phyloP scores from a whole-genome alignment of 345 rosid genomes.

The Salix caprea region DNA sequence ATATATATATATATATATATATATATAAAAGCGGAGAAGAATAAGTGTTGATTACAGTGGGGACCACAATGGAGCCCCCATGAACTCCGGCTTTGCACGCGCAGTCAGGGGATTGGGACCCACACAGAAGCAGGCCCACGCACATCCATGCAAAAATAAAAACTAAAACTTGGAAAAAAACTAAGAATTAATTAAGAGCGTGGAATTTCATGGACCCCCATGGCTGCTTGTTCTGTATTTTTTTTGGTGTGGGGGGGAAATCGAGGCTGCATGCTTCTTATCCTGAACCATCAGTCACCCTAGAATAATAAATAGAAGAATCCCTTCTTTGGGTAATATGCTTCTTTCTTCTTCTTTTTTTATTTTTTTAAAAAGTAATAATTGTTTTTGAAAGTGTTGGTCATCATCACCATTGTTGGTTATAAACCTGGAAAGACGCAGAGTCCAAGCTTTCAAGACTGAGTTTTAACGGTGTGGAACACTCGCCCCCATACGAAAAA shows the following conservation, averaged over 20 bases:
- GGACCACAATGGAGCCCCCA: conserved; percentile 42
- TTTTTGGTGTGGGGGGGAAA: background rate
- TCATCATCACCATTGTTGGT: background rate
- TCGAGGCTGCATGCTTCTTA: conserved; percentile 13
- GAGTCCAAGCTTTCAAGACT: background rate
- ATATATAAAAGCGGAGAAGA: background rate
- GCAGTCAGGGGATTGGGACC: conserved; percentile 46
- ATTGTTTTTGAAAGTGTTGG: background rate
- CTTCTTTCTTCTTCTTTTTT: background rate
- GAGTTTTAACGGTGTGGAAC: background rate
- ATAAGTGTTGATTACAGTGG: conserved; percentile 12
- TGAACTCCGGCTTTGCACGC: conserved; percentile 60
- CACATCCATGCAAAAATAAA: conserved; percentile 53
- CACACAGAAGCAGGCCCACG: conserved; percentile 13
- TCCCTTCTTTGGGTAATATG: background rate
- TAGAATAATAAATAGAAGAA: background rate
- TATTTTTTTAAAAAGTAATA: background rate
- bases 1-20: too few relatives aligned
- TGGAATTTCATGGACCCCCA: conserved; percentile 13
- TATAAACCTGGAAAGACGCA: background rate
- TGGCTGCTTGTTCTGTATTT: background rate
- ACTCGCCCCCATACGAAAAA: background rate
- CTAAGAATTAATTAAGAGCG: background rate
- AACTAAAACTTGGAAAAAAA: background rate
- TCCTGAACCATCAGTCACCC: background rate